These are phyloP conservation scores for Petrea volubilis DNA, from an alignment of 257 asterid species.

Conservation along the genomic window DNA sequence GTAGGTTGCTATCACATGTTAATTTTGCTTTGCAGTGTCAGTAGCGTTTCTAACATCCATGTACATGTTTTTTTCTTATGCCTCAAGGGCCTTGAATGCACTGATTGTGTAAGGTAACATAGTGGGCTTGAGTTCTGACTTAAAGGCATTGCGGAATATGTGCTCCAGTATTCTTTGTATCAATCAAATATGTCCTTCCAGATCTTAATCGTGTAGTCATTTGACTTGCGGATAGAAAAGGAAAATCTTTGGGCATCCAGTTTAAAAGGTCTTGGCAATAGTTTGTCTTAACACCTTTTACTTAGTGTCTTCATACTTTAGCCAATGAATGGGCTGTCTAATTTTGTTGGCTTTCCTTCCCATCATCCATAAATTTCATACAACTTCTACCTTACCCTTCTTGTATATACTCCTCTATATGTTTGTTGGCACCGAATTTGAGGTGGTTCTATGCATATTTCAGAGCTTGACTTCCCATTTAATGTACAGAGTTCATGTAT, in stretches of 20 bases:
- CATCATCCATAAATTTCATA: constrained; percentile 2
- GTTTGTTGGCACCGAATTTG: not conserved
- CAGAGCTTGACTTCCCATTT: constrained; percentile 34
- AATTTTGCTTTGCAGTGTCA: constrained; percentile 7
- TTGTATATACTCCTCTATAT: not conserved
- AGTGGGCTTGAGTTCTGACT: not conserved
- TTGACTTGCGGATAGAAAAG: not conserved
- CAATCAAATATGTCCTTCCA: not conserved
- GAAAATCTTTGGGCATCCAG: not conserved
- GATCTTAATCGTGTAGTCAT: constrained; percentile 7
- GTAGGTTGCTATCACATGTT: constrained; percentile 17
- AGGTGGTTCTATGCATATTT: constrained; percentile 22
- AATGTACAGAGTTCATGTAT: constrained; percentile 68
- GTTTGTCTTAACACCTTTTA: not conserved
- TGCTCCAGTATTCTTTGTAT: not conserved
- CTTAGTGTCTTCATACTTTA: not conserved
- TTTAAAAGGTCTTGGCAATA: not conserved
- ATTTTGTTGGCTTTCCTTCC: not conserved
- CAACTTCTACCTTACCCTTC: not conserved
- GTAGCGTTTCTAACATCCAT: not conserved
- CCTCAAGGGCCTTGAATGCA: not conserved
- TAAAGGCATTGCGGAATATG: not conserved
- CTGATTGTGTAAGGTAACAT: not conserved
- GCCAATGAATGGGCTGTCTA: not conserved
- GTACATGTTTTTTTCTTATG: not conserved